Base-by-base conservation (phyloP, 1,284 basidiomycete genomes). In the Clitocybe nebularis region DNA sequence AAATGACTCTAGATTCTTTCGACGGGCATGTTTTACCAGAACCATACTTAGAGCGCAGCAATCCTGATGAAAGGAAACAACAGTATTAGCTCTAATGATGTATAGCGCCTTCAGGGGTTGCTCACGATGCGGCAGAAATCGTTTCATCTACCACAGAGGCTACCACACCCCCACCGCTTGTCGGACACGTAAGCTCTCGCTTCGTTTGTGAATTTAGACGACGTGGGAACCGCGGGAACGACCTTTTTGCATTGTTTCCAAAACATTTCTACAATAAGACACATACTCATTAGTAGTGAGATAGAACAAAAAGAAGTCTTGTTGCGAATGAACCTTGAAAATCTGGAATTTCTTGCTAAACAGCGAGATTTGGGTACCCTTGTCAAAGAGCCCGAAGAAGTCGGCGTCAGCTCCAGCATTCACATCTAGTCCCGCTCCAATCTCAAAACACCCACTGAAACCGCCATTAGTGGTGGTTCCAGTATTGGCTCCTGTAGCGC, bases 371-470 rank as follows among this genome's bases (percentile, higher is more conserved):
- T 54, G 43, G 0, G 58, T 62, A 21, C 33, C 46, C 2, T 36
- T 39, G 32, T 65, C 50, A 49, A 71, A 68, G 1, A 71, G 44
- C 5, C 57, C 56, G 39, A 68, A 67, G 55, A 70, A 69, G 25
- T 51, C 44, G 2, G 53, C 64, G 21, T 59, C 53, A 11, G 67
- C 67, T 4, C 67, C 67, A n/a, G 59, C 66, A 41, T 61, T 67
- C 29, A 71, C 62, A 32, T 60, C 55, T 9, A 70, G 39, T 1
- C 51, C 62, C 5, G 57, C 58, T 22, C 54, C 52, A 17, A 68
- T 47, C 17, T 61, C 58, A 46, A 70, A 54, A 50, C 68, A 70
- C 0, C 69, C 68, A 11, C 58, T 55, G 23, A 67, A 60, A n/a
- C 43, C 47, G 22, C 47, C 51, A 16, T 43, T 51, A 5, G 41